phyloP scores from a whole-genome alignment of 208 protist genomes.

The Naegleria gruberi region DNA sequence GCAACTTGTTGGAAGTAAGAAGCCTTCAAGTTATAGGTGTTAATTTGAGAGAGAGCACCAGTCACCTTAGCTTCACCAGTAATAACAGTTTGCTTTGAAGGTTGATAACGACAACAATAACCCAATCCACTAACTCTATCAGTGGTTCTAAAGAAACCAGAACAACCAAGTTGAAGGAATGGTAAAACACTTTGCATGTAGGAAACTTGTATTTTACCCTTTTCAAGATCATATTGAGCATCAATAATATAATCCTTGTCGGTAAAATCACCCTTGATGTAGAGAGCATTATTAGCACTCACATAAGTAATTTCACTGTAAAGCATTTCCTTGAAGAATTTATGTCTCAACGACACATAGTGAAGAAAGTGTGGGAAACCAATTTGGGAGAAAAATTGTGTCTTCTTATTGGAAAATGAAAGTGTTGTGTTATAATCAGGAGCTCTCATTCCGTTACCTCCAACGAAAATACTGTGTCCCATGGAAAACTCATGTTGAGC shows the following conservation, averaged over 20 bases:
- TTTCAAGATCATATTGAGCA: background rate
- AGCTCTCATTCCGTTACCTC: background rate
- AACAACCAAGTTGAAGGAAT: background rate
- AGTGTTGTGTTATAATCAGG: background rate
- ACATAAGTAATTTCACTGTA: background rate
- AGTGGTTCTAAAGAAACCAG: background rate
- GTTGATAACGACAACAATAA: background rate
- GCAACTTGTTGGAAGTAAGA: background rate
- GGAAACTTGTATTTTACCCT: background rate
- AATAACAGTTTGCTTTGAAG: background rate
- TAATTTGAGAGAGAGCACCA: background rate
- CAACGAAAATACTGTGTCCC: background rate
- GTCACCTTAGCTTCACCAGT: background rate
- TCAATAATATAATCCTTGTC: background rate
- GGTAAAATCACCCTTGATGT: background rate
- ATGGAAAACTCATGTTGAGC: background rate
- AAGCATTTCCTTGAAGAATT: background rate
- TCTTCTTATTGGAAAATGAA: background rate
- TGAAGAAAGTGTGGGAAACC: background rate
- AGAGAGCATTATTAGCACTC: background rate
- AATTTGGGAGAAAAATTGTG: background rate
- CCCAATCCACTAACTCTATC: background rate
- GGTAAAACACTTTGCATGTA: background rate
- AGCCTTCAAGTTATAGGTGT: background rate
- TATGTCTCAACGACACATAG: background rate